Base-by-base conservation (phyloP, 2,329 filamentous ascomycete genomes). In the Hypoxylon sp. region DNA sequence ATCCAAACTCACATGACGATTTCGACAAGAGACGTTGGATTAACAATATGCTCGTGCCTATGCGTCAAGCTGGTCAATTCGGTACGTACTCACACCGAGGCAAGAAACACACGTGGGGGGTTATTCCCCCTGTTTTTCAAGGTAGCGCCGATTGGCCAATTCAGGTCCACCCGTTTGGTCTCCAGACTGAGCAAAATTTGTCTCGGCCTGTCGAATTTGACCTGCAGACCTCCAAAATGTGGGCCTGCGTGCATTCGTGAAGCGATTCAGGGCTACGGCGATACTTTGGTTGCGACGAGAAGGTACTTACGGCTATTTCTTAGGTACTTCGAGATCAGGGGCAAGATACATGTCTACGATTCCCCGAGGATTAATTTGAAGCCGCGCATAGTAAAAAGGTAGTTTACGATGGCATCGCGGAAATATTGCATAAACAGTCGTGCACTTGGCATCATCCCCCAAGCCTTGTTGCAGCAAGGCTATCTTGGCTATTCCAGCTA, bases 161-260 rank as follows among this genome's bases (percentile, higher is more conserved):
- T 46, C 34, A 13, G 43, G 41, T 32, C 64, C 62, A 62, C 54
- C 34, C 11, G 26, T 29, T 32, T 63, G 63, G 60, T 67, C 63
- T 67, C 54, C 55, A 66, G 65, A 66, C 65, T 50, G 50, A 59
- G 56, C 63, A 67, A 67, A 62, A 57, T 64, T 67, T 63, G 55
- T 59, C 62, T 57, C 47, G 52, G 51, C 55, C 48, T 56, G 47
- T 59, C 58, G 48, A 61, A 54, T 55, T 60, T 52, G 53, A 49
- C 60, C 61, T 64, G 58, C 61, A 61, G 61, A 61, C 57, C 52
- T 59, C 51, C 16, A 58, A 57, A 57, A 55, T 49, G 52, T 60
- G 55, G 55, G 45, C 37, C 51, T 45, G 29, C 57, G 51, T 64
- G 60, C 63, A 60, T 51, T 55, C 41, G 30, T 52, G 47, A 55